Conservation (phyloP, 768 basidiomycete genomes). For the Boletus subparvulus region DNA sequence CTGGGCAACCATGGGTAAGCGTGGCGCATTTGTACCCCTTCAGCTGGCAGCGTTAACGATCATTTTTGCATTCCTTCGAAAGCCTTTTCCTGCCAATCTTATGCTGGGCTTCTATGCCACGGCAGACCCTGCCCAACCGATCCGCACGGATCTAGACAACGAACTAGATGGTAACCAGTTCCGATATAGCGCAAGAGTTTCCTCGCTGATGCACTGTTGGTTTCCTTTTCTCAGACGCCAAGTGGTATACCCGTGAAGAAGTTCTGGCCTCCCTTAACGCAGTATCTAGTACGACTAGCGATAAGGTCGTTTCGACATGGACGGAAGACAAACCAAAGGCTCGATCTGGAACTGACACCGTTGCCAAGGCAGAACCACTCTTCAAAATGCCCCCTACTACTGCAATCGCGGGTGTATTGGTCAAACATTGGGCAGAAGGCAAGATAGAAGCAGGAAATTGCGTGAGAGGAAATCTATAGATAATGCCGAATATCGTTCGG, state of each 20-base stretch:
- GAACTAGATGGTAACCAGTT: slow-evolving; percentile 74
- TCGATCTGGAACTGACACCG: slow-evolving; percentile 15
- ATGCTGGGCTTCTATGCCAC: slow-evolving; percentile 90
- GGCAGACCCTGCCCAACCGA: slow-evolving; percentile 68
- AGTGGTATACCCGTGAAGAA: slow-evolving; percentile 82
- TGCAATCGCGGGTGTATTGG: slow-evolving; percentile 84
- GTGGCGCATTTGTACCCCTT: not conserved
- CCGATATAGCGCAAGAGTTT: not conserved
- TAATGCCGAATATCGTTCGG: not conserved
- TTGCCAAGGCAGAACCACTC: slow-evolving; percentile 42
- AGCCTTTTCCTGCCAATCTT: slow-evolving; percentile 89
- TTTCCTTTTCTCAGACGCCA: slow-evolving; percentile 60
- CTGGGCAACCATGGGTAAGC: slow-evolving; percentile 83
- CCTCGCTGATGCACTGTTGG: not conserved
- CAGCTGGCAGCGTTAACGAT: not conserved
- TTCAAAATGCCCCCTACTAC: slow-evolving; percentile 75
- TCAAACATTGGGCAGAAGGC: slow-evolving; percentile 75
- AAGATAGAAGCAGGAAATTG: slow-evolving; percentile 47
- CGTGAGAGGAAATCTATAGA: slow-evolving; percentile 45
- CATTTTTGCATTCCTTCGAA: slow-evolving; percentile 2
- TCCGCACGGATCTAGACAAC: slow-evolving; percentile 87
- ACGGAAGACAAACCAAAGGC: slow-evolving; percentile 22
- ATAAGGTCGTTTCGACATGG: slow-evolving; percentile 20
- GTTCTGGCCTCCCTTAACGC: slow-evolving; percentile 55
- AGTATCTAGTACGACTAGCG: slow-evolving; percentile 31